Base-by-base conservation (phyloP, 495 filamentous ascomycete genomes). In the Thermothielavioides terrestris region DNA sequence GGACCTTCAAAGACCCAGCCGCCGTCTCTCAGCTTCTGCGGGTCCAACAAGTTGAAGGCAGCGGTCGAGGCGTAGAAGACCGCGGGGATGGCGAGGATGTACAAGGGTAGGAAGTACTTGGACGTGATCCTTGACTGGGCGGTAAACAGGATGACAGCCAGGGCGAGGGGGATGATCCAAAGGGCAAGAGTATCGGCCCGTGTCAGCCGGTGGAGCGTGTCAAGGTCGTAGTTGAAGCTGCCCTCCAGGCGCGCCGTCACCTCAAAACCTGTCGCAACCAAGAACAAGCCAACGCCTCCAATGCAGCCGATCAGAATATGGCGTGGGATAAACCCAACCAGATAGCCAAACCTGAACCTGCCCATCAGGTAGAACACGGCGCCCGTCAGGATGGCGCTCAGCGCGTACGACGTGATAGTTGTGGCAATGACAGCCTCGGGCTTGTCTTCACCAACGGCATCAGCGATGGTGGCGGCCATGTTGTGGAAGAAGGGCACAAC, bases 281-380 rank as follows among this genome's bases (percentile, higher is more conserved):
- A 77, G 66, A 98, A 98, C 75, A 88, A 94, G n/a, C 92, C 92
- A 18, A 98, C 94, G 46, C 92, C 92, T 34, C 94, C 92, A 52
- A 98, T 97, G 60, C 94, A 96, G 21, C 92, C 92, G 38, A 94
- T 88, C n/a, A 97, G 67, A 54, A 98, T 97, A 53, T 94, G 89
- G 27, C 90, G 79, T 23, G 92, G 92, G 56, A 98, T 96, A 71
- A 96, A 98, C 20, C 89, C 91, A 48, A 96, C 89, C 26, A 98
- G 76, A 41, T 88, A 88, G 15, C 92, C 92, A 46, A 96, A 77
- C 52, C 79, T 83, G 64, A 85, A 91, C 23, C 72, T 75, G 44
- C 92, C 94, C 76, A 98, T 90, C 8, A 85, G 62, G 62, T 89
- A 94, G 73, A 97, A 98, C 3, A 95, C 87, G 41, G 85, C 43